Conservation (phyloP, 331 rosid genomes). For the Ulmus americana region DNA sequence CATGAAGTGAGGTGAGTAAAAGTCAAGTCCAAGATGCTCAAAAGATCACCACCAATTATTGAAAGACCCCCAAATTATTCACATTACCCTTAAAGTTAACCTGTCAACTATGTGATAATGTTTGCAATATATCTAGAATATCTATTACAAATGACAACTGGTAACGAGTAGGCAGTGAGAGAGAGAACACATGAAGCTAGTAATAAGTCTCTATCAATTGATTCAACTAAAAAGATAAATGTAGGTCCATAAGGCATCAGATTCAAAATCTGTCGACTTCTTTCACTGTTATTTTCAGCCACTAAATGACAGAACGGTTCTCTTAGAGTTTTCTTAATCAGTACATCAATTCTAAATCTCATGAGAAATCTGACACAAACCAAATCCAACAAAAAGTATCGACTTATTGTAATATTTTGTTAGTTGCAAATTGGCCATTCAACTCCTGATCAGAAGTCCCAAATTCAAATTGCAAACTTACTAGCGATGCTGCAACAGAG, state of each 20-base stretch:
- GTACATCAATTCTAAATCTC: neutral
- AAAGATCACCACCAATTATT: neutral
- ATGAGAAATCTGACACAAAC: neutral
- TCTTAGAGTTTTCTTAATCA: neutral
- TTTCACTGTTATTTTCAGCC: too few species aligned
- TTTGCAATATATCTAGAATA: neutral
- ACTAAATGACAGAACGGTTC: neutral
- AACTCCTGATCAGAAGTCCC: neutral
- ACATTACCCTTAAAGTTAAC: neutral
- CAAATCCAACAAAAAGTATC: neutral
- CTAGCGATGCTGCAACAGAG: constrained; percentile 26
- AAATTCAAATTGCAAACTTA: constrained; percentile 16
- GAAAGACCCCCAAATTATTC: neutral
- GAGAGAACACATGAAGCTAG: neutral
- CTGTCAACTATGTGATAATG: neutral
- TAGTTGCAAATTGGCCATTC: constrained; percentile 2
- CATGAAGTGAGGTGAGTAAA: neutral
- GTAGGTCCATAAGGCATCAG: too few species aligned
- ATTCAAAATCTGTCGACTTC: too few species aligned
- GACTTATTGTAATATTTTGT: too few species aligned
- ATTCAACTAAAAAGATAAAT: neutral
- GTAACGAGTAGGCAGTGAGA: neutral
- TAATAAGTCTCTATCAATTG: neutral
- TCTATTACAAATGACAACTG: neutral
- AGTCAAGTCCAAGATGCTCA: neutral